Evolutionary conservation across 257 asterid species (phyloP), one percentile per base, ranked within the genome.

Genomic region (Petunia axillaris): DNA sequence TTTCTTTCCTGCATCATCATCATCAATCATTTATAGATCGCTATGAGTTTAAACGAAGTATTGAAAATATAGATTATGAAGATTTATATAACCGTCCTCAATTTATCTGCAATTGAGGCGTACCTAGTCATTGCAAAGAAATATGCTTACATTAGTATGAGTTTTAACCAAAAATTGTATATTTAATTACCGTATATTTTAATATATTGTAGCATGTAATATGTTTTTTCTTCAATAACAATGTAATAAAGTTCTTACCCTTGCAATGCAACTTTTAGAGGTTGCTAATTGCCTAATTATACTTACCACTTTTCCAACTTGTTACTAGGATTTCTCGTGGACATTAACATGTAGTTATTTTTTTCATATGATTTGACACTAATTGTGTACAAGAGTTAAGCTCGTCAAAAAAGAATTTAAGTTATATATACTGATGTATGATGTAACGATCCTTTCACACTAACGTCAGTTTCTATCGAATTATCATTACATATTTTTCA

Each of bases 291-390:
- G 83, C 79, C 14, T 48, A 63, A 16, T 85, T 85, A 60, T 79
- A 85, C 25, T 25, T 25, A 25, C 25, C 25, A 0, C 25, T 81
- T 78, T 77, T 43, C 48, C 84, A 53, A 88, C 91, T 38, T 87
- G 85, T 0, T 82, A 40, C 2, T 86, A 87, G 53, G 89, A 86
- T 50, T 78, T 85, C 25, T 86, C 88, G 39, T 89, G 90, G 0
- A 86, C 1, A 52, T 88, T 87, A 1, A 91, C 88, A 5, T 88
- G 87, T 0, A 89, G 58, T 88, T 91, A 37, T 87, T 91, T 11
- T 85, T 81, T 37, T 90, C 92, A 58, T 87, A 87, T 14, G 87
- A 84, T 90, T 90, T 88, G 6, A 79, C 39, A 50, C 82, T 86
- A 91, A 16, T 87, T 89, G 10, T 78, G 84, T 40, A 77, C 86